Conservation (phyloP, 306 rosid genomes). For the Sesbania bispinosa region DNA sequence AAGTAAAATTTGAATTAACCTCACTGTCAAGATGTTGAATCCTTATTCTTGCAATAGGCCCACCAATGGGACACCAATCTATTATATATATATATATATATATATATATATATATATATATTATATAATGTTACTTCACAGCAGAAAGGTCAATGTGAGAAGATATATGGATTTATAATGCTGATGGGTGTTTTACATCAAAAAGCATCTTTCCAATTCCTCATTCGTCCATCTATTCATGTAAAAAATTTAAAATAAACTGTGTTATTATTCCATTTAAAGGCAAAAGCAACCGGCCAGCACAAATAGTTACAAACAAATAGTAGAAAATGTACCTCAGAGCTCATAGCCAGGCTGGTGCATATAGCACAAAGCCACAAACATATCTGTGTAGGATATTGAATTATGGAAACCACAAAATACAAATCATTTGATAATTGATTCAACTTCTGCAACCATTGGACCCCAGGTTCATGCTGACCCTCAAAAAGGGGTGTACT, state of each 20-base stretch:
- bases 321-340: too few species aligned
- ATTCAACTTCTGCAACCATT: constrained; percentile 6
- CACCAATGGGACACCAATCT: constrained; percentile 18
- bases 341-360: constrained; percentile 30
- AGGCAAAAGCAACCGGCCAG: constrained; percentile 24
- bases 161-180: background rate
- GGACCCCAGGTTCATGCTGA: constrained; percentile 22
- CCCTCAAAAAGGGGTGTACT: constrained; percentile 3
- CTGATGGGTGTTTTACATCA: background rate
- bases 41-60: constrained; percentile 73
- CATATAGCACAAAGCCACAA: constrained; percentile 9
- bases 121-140: constrained; percentile 3
- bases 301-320: constrained; percentile 5
- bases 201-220: background rate
- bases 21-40: constrained; percentile 68
- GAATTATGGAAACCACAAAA: too few species aligned
- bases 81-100: too few species aligned
- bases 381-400: too few species aligned
- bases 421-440: constrained; percentile 36
- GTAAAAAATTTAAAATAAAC: too few species aligned
- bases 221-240: background rate
- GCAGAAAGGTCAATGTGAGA: background rate
- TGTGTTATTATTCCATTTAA: constrained; percentile 12
- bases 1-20: constrained; percentile 45
- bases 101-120: too few species aligned